These are phyloP conservation scores for Vitis rupestris DNA, from an alignment of 164 flowering plant genomes.

Conservation along the genomic window DNA sequence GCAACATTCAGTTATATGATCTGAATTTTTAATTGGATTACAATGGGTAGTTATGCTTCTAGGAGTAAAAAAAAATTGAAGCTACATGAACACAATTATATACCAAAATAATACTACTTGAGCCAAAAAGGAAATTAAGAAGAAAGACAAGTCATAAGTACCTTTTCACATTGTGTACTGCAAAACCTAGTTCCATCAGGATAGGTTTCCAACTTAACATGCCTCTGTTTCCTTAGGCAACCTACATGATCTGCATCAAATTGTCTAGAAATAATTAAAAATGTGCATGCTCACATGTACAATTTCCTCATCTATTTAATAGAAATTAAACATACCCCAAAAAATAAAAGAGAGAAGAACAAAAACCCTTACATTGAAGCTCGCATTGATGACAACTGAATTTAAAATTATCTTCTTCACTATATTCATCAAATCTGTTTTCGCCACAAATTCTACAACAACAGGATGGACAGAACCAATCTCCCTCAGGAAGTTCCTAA, in stretches of 20 bases:
- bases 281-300: neutral
- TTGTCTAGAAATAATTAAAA: neutral
- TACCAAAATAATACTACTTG: too few species aligned
- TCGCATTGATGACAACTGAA: slow-evolving; percentile 30
- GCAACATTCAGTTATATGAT: too few species aligned
- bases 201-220: slow-evolving; percentile 5
- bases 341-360: too few species aligned
- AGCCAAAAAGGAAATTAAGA: neutral
- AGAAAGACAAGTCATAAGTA: slow-evolving; percentile 7
- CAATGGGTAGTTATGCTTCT: too few species aligned
- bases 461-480: slow-evolving; percentile 30
- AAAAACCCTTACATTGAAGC: slow-evolving; percentile 9
- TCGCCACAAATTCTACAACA: slow-evolving; percentile 23
- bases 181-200: slow-evolving; percentile 56
- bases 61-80: too few species aligned
- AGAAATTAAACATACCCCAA: too few species aligned
- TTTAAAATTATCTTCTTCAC: neutral
- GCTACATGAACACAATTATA: too few species aligned
- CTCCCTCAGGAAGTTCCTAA: slow-evolving; percentile 12
- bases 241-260: slow-evolving; percentile 50
- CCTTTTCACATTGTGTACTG: slow-evolving; percentile 50
- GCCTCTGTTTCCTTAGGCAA: slow-evolving; percentile 37
- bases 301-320: neutral
- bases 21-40: too few species aligned
- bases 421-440: neutral